These are phyloP conservation scores for Arabidopsis arenosa DNA, from an alignment of 345 rosid species.

Conservation along the genomic window DNA sequence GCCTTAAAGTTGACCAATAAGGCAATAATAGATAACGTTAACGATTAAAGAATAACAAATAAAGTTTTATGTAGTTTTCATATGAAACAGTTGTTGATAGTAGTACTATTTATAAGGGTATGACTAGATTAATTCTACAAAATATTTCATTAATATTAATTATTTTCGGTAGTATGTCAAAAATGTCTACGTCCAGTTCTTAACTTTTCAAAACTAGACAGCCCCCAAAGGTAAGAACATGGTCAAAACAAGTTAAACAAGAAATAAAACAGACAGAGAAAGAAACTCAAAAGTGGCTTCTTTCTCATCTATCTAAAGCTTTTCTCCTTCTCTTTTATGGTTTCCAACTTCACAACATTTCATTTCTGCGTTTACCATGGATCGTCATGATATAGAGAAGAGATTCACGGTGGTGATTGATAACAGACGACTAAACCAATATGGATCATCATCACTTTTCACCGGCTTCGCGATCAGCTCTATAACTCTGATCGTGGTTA, in stretches of 20 bases:
- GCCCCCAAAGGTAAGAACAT: constrained; percentile 13
- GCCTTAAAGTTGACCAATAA: constrained; percentile 9
- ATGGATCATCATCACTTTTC: constrained; percentile 36
- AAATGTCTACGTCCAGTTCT: constrained; percentile 23
- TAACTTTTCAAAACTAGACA: constrained; percentile 26
- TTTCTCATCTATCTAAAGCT: not conserved
- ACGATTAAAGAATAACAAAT: not conserved
- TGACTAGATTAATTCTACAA: not conserved
- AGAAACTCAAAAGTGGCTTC: constrained; percentile 14
- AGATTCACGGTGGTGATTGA: constrained; percentile 9
- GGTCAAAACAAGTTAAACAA: constrained; percentile 30
- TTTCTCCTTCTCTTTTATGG: not conserved
- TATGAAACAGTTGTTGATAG: not conserved
- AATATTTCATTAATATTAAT: not conserved
- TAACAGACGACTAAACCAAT: constrained; percentile 36
- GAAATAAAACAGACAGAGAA: constrained; percentile 10
- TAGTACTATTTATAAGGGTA: not conserved
- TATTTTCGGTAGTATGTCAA: not conserved
- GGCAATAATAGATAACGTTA: not conserved
- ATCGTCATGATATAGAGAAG: constrained; percentile 26
- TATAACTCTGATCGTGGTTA: constrained; percentile 25
- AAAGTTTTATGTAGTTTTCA: not conserved
- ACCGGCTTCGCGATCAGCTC: constrained; percentile 25
- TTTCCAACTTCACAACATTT: not conserved
- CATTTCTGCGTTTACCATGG: constrained; percentile 10